Base-by-base conservation (phyloP, 2,329 filamentous ascomycete genomes). In the Dothiorella sarmentorum region DNA sequence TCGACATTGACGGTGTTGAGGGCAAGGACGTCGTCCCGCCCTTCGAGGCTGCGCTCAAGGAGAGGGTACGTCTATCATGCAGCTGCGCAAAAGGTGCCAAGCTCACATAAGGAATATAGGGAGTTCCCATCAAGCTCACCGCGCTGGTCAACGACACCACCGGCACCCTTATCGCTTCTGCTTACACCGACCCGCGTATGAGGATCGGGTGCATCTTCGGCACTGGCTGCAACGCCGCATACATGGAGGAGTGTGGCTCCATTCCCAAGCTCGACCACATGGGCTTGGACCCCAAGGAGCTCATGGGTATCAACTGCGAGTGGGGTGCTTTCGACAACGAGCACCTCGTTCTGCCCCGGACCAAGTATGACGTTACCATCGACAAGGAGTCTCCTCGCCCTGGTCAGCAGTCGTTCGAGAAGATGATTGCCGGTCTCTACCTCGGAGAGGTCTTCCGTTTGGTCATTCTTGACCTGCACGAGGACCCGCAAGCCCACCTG, bases 111-210 rank as follows among this genome's bases (percentile, higher is more conserved):
- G 91, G 87, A 87, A 87, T 27, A 87, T 62, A 92, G 87, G 87
- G 87, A 27, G 87, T 97, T 13, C 93, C 93, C 45, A 95, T 97
- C 77, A 96, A 92, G 77, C 81, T 97, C 59, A 89, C 89, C 22
- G 94, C 94, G 33, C 77, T 99, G 73, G 94, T 97, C 77, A 99
- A 99, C 73, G 94, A 99, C 73, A 99, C 94, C 47, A 97, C 93
- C 17, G 94, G 94, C 68, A 99, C 94, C 29, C 80, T 99, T 68
- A 96, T 99, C 69, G 94, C 94, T 61, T 97, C 93, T 24, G 88
- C 91, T 27, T 99, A 99, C 77, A 97, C 93, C n/a, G 92, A 99
- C 71, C 79, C 87, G 44, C 85, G 87, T 66, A 95, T 97, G 84
- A 91, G 86, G 77, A 94, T 97, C 68, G 94, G 94, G 58, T 97